Conservation (phyloP, 2,329 filamentous ascomycete genomes). For the Fusarium luffae region DNA sequence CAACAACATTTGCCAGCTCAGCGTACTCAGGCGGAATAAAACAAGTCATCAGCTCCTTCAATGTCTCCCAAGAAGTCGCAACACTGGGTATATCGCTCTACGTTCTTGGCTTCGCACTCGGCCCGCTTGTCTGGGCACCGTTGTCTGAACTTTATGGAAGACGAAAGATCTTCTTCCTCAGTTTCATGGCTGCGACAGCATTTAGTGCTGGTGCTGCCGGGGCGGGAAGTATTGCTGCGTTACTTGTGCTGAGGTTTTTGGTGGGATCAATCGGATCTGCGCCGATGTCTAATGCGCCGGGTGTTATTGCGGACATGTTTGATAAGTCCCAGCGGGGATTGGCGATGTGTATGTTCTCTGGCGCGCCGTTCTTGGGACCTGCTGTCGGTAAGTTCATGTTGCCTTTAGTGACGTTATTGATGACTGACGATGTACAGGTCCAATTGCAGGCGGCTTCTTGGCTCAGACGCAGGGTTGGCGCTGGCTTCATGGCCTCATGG, state of each 20-base stretch:
- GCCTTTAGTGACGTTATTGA: accelerated
- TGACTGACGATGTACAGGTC: constrained; percentile 47
- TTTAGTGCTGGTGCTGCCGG: constrained; percentile 72
- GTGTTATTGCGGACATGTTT: constrained; percentile 47
- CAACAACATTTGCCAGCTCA: constrained; percentile 74
- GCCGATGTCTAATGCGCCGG: constrained; percentile 11
- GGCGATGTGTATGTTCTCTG: constrained; percentile 65
- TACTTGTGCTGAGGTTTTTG: constrained; percentile 47
- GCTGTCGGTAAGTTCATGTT: constrained; percentile 2
- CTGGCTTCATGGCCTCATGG: constrained; percentile 53
- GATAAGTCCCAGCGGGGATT: constrained; percentile 59
- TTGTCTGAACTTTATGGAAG: constrained; percentile 72
- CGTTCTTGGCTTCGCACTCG: constrained; percentile 69
- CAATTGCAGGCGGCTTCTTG: constrained; percentile 68
- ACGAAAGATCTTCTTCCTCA: constrained; percentile 67
- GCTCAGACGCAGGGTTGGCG: constrained; percentile 66
- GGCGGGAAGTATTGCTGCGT: constrained; percentile 63
- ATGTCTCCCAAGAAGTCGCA: constrained; percentile 61
- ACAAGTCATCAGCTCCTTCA: constrained; percentile 66
- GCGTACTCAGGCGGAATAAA: constrained; percentile 69
- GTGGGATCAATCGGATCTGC: constrained; percentile 5
- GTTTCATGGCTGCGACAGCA: constrained; percentile 65
- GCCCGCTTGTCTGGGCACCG: constrained; percentile 73
- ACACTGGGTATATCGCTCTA: constrained; percentile 73
- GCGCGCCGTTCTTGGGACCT: constrained; percentile 54